These are phyloP conservation scores for Zangia roseola DNA, from an alignment of 768 basidiomycete genomes.

Conservation along the genomic window DNA sequence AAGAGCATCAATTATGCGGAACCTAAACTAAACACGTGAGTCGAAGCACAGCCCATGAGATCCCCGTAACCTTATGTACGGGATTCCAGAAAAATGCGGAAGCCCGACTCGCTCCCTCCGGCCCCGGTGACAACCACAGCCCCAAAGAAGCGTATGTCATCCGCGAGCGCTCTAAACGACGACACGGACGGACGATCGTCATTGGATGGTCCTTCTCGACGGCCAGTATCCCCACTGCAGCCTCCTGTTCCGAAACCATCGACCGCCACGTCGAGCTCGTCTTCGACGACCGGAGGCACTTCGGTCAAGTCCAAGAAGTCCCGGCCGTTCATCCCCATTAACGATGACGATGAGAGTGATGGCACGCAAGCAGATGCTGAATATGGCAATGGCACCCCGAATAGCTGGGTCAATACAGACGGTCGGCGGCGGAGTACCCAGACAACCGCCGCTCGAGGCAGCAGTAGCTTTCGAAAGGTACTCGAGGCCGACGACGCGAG, in stretches of 20 bases:
- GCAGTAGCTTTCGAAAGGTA: constrained; percentile 30
- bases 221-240: constrained; percentile 30
- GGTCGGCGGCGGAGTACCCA: constrained; percentile 48
- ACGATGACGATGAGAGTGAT: constrained; percentile 61
- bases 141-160: constrained; percentile 46
- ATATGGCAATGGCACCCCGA: constrained; percentile 41
- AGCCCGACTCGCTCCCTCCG: constrained; percentile 60
- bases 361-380: constrained; percentile 74
- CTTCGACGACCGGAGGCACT: constrained; percentile 20
- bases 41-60: constrained; percentile 16
- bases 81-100: constrained; percentile 77
- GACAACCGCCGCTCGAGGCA: constrained; percentile 12
- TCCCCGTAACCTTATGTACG: constrained; percentile 6
- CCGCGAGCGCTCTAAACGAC: constrained; percentile 32
- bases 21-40: constrained; percentile 85
- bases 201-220: constrained; percentile 34
- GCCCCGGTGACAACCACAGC: constrained; percentile 26
- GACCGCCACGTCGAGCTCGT: constrained; percentile 36
- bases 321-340: constrained; percentile 41
- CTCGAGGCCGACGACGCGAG: constrained; percentile 51
- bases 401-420: constrained; percentile 54
- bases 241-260: constrained; percentile 37
- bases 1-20: constrained; percentile 87
- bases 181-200: constrained; percentile 42
- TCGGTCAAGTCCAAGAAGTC: constrained; percentile 54